Evolutionary conservation across 2,329 filamentous ascomycete species (phyloP), one percentile per base, ranked within the genome.

Genomic region (Tolypocladium endophyticum): DNA sequence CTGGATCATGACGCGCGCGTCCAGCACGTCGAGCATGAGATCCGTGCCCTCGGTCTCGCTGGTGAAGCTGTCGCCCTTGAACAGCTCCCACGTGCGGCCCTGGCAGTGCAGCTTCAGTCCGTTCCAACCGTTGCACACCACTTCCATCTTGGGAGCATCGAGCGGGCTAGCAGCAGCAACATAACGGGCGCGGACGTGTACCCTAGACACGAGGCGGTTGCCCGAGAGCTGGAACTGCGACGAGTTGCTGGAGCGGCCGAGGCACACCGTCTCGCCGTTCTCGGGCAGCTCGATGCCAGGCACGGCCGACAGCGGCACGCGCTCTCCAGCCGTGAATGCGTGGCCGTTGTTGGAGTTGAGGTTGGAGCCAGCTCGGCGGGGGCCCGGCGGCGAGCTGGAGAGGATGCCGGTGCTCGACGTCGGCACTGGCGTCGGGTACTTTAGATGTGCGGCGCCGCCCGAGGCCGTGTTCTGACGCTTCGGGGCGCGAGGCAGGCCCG

Each of bases 91-190:
- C 3, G 90, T 88, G 65, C 87, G 86, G 60, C 91, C 91, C 74
- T 93, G 88, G 77, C 91, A 97, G 76, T 96, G 92, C 66, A 99
- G 77, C 77, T 91, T 96, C 65, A 94, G 81, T 20, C 94, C 94
- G 73, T 99, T 99, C 93, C 93, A 97, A 28, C 94, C 94, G 69
- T 89, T 84, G 79, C 94, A 99, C 68, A 90, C 82, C 67, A 99
- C 88, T 73, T 96, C 90, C 55, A 99, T 84, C 73, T 86, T 87
- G 72, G 89, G 90, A 63, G 85, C 81, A 66, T 90, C 86, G 67
- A 90, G 81, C 6, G 83, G 82, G 59, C 83, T 81, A 25, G 81
- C 76, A 16, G 90, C 85, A 28, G 88, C 81, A 63, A 93, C 84
- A 73, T 92, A 99, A 58, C 87, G 84, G 63, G 92, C 92, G 75